phyloP scores from a whole-genome alignment of 2,329 filamentous ascomycete genomes.

The Sclerotiophoma versabilis region DNA sequence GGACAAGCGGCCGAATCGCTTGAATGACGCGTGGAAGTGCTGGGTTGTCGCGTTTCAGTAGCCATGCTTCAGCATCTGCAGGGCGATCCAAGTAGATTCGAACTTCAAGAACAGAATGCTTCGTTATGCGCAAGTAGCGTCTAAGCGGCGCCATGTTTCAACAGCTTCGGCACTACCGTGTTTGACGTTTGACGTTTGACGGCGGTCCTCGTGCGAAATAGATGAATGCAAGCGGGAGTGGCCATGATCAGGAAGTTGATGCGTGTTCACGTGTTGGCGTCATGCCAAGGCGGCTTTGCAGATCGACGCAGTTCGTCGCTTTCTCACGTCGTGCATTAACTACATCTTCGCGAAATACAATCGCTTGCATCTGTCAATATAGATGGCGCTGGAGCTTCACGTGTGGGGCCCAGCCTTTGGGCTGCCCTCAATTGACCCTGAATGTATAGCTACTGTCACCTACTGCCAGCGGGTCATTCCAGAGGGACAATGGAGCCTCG shows the following conservation, averaged over 20 bases:
- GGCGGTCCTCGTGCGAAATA: conserved; percentile 3
- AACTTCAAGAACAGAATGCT: conserved; percentile 93
- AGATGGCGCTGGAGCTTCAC: conserved; percentile 75
- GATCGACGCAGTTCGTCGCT: neutral
- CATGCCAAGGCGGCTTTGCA: conserved; percentile 16
- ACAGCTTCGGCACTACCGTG: neutral
- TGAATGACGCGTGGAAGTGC: conserved; percentile 84
- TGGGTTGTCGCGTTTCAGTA: conserved; percentile 77
- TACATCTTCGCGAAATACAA: neutral
- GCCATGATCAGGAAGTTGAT: conserved; percentile 14
- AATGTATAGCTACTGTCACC: conserved; percentile 84
- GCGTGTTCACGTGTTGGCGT: conserved; percentile 32
- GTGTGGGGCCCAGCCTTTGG: conserved; percentile 90
- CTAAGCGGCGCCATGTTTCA: conserved; percentile 80
- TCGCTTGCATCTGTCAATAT: neutral
- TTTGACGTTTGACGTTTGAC: conserved; percentile 8
- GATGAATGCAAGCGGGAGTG: neutral
- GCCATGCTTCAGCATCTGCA: conserved; percentile 79
- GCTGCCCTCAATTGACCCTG: conserved; percentile 87
- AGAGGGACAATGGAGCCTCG: conserved; percentile 53
- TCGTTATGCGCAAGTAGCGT: conserved; percentile 88
- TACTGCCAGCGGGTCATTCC: conserved; percentile 73
- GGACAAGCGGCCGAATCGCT: conserved; percentile 81
- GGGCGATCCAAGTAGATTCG: conserved; percentile 96
- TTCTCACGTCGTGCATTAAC: neutral